phyloP scores from a whole-genome alignment of 2,329 filamentous ascomycete genomes.

The Diaporthe sp. region DNA sequence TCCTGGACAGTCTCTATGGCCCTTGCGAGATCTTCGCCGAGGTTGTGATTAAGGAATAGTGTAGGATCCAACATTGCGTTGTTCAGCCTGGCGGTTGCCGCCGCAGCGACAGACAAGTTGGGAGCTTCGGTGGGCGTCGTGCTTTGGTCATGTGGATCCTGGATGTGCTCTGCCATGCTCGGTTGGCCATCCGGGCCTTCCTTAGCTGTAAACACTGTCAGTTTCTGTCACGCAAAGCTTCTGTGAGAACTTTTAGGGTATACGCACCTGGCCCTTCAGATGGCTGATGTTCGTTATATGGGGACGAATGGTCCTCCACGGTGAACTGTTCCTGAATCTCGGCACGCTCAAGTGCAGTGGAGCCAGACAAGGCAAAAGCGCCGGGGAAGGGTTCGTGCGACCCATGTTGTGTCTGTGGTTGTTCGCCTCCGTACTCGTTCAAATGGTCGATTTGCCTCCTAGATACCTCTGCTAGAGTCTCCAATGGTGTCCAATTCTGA shows the following conservation, averaged over 20 bases:
- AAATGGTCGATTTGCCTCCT: slow-evolving; percentile 77
- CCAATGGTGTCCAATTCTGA: slow-evolving; percentile 82
- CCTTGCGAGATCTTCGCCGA: slow-evolving; percentile 35
- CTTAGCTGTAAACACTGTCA: slow-evolving; percentile 32
- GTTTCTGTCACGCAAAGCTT: not conserved
- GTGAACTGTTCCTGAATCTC: slow-evolving; percentile 72
- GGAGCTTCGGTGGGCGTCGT: slow-evolving; percentile 58
- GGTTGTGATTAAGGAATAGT: slow-evolving; percentile 51
- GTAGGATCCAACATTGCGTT: slow-evolving; percentile 66
- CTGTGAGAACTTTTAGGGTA: not conserved
- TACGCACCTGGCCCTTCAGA: slow-evolving; percentile 56
- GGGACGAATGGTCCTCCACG: slow-evolving; percentile 67
- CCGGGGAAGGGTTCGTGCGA: slow-evolving; percentile 39
- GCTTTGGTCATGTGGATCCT: slow-evolving; percentile 57
- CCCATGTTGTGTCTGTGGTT: slow-evolving; percentile 61
- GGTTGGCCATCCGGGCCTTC: slow-evolving; percentile 49
- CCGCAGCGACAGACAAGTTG: slow-evolving; percentile 68
- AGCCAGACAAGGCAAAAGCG: slow-evolving; percentile 17
- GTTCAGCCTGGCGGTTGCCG: slow-evolving; percentile 68
- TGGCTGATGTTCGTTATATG: slow-evolving; percentile 57
- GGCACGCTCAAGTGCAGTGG: slow-evolving; percentile 53
- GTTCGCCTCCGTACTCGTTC: slow-evolving; percentile 67
- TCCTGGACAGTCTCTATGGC: slow-evolving; percentile 41
- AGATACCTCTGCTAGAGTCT: slow-evolving; percentile 90
- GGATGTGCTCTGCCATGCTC: slow-evolving; percentile 64